phyloP scores from a whole-genome alignment of 1,139 yeast genomes.

The Yamadazyma conglobata region DNA sequence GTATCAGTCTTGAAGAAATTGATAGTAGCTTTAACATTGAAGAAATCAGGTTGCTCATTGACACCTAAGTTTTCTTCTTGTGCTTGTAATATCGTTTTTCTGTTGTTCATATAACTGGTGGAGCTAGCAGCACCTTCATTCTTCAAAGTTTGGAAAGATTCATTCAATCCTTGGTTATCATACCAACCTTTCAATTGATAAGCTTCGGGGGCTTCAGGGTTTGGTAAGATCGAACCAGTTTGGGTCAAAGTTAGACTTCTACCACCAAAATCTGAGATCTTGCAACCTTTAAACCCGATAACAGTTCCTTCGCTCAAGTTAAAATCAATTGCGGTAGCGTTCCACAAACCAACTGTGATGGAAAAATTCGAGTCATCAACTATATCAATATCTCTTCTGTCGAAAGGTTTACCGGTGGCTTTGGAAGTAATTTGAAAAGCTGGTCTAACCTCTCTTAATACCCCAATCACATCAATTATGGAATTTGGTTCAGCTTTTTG shows the following conservation, averaged over 20 bases:
- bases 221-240: slow-evolving; percentile 68
- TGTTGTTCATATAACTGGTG: slow-evolving; percentile 37
- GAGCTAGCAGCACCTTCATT: slow-evolving; percentile 24
- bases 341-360: slow-evolving; percentile 86
- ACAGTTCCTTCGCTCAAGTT: slow-evolving; percentile 74
- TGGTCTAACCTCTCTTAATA: slow-evolving; percentile 72
- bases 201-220: slow-evolving; percentile 90
- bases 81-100: slow-evolving; percentile 67
- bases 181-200: slow-evolving; percentile 93
- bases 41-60: slow-evolving; percentile 76
- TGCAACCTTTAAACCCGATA: slow-evolving; percentile 88
- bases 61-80: slow-evolving; percentile 69
- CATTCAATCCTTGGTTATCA: slow-evolving; percentile 69
- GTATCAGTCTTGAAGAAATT: slow-evolving; percentile 69
- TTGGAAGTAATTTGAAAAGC: slow-evolving; percentile 84
- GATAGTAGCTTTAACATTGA: slow-evolving; percentile 69
- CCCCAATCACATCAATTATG: slow-evolving; percentile 83
- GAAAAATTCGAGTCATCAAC: slow-evolving; percentile 84
- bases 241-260: slow-evolving; percentile 79
- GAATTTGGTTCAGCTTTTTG: slow-evolving; percentile 68
- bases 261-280: slow-evolving; percentile 87
- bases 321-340: slow-evolving; percentile 78
- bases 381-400: slow-evolving; percentile 81
- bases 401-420: slow-evolving; percentile 84
- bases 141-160: slow-evolving; percentile 61